Evolutionary conservation across 148 eudicot species (phyloP).

Genomic region (Amaranthus palmeri): DNA sequence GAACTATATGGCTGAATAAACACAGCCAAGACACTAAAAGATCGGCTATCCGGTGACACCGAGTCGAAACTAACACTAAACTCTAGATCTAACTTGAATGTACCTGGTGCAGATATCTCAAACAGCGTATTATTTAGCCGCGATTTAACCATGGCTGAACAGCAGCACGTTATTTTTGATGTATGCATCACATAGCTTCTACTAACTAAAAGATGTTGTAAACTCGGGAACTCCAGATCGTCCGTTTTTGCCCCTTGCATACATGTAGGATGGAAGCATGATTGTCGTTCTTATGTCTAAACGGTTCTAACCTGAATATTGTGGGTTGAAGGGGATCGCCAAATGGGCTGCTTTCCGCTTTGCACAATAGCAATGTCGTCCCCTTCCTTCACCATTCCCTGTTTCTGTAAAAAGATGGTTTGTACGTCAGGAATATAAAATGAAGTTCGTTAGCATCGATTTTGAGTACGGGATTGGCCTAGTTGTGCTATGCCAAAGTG

Average conservation of each 20-base stretch:
- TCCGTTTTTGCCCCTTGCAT: constrained; percentile 2
- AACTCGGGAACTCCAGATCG: not conserved
- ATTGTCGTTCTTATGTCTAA: constrained; percentile 23
- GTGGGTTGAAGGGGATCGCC: constrained; percentile 93
- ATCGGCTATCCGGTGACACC: not conserved
- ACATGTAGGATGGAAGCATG: not conserved
- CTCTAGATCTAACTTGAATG: not conserved
- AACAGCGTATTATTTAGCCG: not conserved
- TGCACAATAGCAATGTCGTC: constrained; percentile 92
- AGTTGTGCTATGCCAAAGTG: too few relatives aligned
- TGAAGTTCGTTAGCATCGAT: not conserved
- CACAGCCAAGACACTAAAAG: not conserved
- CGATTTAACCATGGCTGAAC: not conserved
- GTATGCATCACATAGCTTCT: constrained; percentile 1
- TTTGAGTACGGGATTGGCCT: too few relatives aligned
- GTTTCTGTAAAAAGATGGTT: constrained; percentile 44
- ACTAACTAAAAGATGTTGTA: not conserved
- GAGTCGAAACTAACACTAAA: not conserved
- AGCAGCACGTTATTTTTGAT: not conserved
- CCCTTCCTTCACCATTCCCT: constrained; percentile 92
- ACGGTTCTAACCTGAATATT: constrained; percentile 84
- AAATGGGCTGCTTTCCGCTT: constrained; percentile 84
- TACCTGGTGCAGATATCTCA: not conserved
- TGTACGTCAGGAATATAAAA: not conserved
- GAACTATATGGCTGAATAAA: not conserved